Evolutionary conservation across 2,329 filamentous ascomycete genomes (phyloP).

Genomic region (Septoria linicola): DNA sequence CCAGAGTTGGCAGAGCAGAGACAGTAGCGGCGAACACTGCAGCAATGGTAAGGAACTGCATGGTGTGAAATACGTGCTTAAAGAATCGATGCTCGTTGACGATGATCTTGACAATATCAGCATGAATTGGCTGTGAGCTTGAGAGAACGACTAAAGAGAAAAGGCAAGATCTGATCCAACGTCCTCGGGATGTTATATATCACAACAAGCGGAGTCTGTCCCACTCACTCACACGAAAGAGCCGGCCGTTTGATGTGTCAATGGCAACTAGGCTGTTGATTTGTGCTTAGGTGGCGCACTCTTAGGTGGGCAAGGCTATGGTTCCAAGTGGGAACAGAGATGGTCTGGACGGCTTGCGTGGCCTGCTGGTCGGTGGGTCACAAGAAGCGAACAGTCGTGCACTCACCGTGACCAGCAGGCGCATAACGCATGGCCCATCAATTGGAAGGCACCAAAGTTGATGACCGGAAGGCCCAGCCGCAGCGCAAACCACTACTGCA

Average conservation of each 20-base stretch:
- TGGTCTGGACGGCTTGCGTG: neutral
- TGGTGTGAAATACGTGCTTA: conserved; percentile 4
- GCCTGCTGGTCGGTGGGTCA: conserved; percentile 1
- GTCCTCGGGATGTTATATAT: neutral
- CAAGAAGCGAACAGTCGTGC: neutral
- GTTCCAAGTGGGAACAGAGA: neutral
- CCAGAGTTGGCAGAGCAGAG: conserved; percentile 5
- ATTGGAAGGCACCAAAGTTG: neutral
- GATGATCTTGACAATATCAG: conserved; percentile 1
- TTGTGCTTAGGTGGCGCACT: conserved; percentile 4
- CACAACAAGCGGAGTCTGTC: neutral
- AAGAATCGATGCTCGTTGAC: neutral
- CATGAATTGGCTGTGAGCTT: neutral
- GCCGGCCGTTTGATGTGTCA: conserved; percentile 3
- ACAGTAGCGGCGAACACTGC: conserved; percentile 2
- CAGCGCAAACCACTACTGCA: neutral
- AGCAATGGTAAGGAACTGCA: conserved; percentile 10
- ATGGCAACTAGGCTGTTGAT: conserved; percentile 1
- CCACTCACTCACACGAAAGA: neutral
- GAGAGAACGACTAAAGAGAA: neutral
- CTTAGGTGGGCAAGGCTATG: neutral
- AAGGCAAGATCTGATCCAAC: neutral
- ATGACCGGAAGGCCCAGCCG: conserved; percentile 2
- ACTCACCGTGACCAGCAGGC: conserved; percentile 2
- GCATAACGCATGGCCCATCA: conserved; percentile 1